These are phyloP conservation scores for Globisporangium carolinianum DNA, from an alignment of 352 stramenopile genomes.

Conservation along the genomic window DNA sequence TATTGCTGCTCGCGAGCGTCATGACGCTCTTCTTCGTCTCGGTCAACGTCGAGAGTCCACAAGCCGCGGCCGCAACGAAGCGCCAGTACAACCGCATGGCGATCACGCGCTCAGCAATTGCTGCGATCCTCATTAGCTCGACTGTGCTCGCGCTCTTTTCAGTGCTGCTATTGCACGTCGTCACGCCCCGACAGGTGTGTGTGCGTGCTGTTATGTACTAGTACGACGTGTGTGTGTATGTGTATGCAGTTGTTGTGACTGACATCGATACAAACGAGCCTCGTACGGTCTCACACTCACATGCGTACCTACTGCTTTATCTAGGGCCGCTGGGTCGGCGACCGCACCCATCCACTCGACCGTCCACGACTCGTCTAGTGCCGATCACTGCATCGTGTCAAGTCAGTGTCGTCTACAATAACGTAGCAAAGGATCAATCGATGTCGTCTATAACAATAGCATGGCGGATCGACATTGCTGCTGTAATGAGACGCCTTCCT, in stretches of 20 bases:
- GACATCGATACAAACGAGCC: too few species aligned
- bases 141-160: slow-evolving; percentile 27
- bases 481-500: too few species aligned
- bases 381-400: not conserved
- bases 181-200: slow-evolving; percentile 26
- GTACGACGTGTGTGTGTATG: too few species aligned
- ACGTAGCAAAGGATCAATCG: too few species aligned
- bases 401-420: not conserved
- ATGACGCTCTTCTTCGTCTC: slow-evolving; percentile 31
- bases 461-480: too few species aligned
- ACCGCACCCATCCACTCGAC: slow-evolving; percentile 6
- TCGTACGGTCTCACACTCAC: not conserved
- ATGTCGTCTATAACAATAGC: too few species aligned
- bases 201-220: too few species aligned
- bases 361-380: slow-evolving; percentile 13
- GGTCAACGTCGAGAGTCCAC: slow-evolving; percentile 19
- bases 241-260: too few species aligned
- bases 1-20: slow-evolving; percentile 19
- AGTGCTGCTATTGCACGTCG: slow-evolving; percentile 24
- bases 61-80: slow-evolving; percentile 1
- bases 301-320: not conserved
- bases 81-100: slow-evolving; percentile 32
- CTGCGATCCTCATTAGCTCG: slow-evolving; percentile 30
- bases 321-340: slow-evolving; percentile 26
- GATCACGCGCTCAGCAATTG: slow-evolving; percentile 25